Evolutionary conservation across 2,329 filamentous ascomycete genomes (phyloP), one percentile per base, ranked within the genome.

Genomic region (Cylindrodendrum hubeiense): DNA sequence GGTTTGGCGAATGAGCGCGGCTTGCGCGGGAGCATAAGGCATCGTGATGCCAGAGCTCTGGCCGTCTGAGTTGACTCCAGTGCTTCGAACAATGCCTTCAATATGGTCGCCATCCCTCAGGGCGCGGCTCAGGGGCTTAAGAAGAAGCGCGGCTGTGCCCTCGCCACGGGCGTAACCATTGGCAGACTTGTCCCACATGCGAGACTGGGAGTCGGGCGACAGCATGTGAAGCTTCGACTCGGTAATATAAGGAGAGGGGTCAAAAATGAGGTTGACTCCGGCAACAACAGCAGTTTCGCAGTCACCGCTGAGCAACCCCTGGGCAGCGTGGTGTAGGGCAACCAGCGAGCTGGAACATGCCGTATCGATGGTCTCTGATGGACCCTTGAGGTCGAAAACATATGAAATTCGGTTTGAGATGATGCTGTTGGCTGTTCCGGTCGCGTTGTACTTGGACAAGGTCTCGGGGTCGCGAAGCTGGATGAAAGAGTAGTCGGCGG

Each of bases 31-130:
- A 1, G 76, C 79, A 49, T 77, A 86, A 0, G 88, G 88, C 79
- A 59, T 53, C 1, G 60, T 63, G 19, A 63, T 53, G 1, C 54
- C 60, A 10, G 41, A 24, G 1, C 82, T 84, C 62, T 77, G 83
- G 22, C 87, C 88, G 70, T 90, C 87, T 66, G 84, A 81, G 70
- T 87, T 87, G 55, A 84, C 77, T 6, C 81, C 83, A 12, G 80
- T 84, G 13, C 79, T 83, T 21, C 78, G 79, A 52, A 88, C 84
- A 33, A 87, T 79, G 22, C 83, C 83, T 46, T 82, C 78, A 60
- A 87, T 84, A 1, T 83, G 79, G 70, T 90, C 87, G 17, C 84
- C 84, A 60, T 87, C 86, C 33, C 74, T 37, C 7, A 68, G 41
- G 4, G 66, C 66, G 17, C 62, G 47, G 0, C 47, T 59, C 0